A percentile compares a stretch with the other conserved stretches of the same genome.
These are phyloP conservation scores for Chlamydomonas sp. DNA, from an alignment of 139 green algal genomes.

Conservation along the genomic window DNA sequence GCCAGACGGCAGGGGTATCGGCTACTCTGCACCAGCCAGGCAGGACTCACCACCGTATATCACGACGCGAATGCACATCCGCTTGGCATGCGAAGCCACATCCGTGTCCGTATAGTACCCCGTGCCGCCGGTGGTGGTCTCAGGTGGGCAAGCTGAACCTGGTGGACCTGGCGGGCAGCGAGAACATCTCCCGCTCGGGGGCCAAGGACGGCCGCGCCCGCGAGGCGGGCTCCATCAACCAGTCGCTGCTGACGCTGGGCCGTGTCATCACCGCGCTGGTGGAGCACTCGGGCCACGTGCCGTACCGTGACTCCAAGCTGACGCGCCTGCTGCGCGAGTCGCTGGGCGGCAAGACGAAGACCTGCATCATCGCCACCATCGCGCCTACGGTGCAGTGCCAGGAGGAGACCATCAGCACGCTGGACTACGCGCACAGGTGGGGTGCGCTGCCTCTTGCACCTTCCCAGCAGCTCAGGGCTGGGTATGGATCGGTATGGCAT, in stretches of 20 bases:
- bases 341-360: conserved; percentile 90
- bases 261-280: conserved; percentile 97
- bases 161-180: conserved; percentile 96
- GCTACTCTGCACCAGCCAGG: too few relatives aligned
- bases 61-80: too few relatives aligned
- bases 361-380: conserved; percentile 98
- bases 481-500: too few relatives aligned
- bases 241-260: conserved; percentile 94
- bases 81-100: too few relatives aligned
- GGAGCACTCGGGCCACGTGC: conserved; percentile 79
- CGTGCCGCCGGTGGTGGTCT: too few relatives aligned
- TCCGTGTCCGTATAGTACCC: too few relatives aligned
- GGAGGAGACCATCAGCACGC: conserved; percentile 97
- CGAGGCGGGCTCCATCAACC: conserved; percentile 98
- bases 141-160: conserved; percentile 96
- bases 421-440: conserved; percentile 95
- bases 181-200: conserved; percentile 94
- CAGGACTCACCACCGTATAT: too few relatives aligned
- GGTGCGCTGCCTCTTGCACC: not conserved
- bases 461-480: too few relatives aligned
- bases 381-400: conserved; percentile 87
- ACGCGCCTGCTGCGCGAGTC: conserved; percentile 96
- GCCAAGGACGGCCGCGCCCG: conserved; percentile 88
- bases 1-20: too few relatives aligned
- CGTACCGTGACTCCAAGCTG: conserved; percentile 96